Percentiles rank a stretch among this genome's conserved stretches.
Conservation (phyloP, 1,139 yeast species). For the Tardiomyces depauwii region DNA sequence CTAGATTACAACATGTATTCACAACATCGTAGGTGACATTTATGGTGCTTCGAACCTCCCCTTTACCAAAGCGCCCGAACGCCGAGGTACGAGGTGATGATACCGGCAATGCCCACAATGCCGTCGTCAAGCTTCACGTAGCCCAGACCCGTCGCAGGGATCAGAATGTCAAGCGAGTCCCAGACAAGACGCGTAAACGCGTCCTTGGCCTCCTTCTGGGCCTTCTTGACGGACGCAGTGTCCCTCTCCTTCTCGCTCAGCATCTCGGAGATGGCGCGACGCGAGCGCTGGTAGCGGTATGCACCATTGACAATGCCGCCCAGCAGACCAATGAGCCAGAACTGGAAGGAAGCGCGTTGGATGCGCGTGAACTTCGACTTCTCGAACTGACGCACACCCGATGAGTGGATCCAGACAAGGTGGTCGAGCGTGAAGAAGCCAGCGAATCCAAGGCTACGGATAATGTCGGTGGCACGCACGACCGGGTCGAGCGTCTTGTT, state of each 20-base stretch:
- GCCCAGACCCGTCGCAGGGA: slow-evolving; percentile 62
- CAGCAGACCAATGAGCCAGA: slow-evolving; percentile 68
- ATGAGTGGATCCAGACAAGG: slow-evolving; percentile 51
- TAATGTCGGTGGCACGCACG: slow-evolving; percentile 44
- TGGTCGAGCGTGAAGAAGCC: slow-evolving; percentile 70
- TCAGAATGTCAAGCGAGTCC: slow-evolving; percentile 67
- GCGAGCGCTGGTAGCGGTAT: slow-evolving; percentile 34
- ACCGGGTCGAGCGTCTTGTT: slow-evolving; percentile 63
- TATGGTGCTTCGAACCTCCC: too few species aligned
- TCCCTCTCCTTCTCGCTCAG: slow-evolving; percentile 27
- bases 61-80: slow-evolving; percentile 56
- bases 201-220: slow-evolving; percentile 27
- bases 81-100: slow-evolving; percentile 71
- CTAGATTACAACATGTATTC: too few species aligned
- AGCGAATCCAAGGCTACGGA: slow-evolving; percentile 63
- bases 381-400: slow-evolving; percentile 17
- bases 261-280: slow-evolving; percentile 27
- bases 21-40: too few species aligned
- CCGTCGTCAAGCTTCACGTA: slow-evolving; percentile 60
- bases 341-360: slow-evolving; percentile 30
- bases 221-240: slow-evolving; percentile 28
- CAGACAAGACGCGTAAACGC: slow-evolving; percentile 61
- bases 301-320: slow-evolving; percentile 51
- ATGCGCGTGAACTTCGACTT: not conserved
- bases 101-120: slow-evolving; percentile 75